Base-by-base conservation (phyloP, 345 rosid species). In the Eucalyptus urophylla region DNA sequence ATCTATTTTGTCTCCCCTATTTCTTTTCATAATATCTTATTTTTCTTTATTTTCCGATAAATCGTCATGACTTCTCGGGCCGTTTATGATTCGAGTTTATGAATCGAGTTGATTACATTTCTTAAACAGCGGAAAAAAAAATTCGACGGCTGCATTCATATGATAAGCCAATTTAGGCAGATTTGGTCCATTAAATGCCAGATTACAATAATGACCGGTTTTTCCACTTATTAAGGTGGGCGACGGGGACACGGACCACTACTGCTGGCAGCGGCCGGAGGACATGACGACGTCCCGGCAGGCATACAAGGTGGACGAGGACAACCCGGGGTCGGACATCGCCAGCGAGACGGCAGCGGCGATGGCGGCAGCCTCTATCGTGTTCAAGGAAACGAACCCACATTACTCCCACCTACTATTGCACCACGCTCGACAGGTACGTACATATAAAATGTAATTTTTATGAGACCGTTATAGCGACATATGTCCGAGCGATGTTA, bases 241-340 rank as follows among this genome's bases (percentile, higher is more conserved):
- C 19, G 98, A 97, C 50, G 98, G 99, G 53, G 93, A 93, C 65
- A 95, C 98, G 21, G 99, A 97, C 67, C 99, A 97, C 87, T 95
- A 95, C 86, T 97, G 99, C 76, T 97, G 99, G 99, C 99, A 97
- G 91, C 92, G 98, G 87, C 98, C 98, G n/a, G 99, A 97, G 91
- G 99, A 97, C 93, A 97, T 97, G 99, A 95, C 96, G 14, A 97
- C 98, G 1, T 92, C 97, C 2, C 87, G 98, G 54, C 94, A 72
- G 51, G 99, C 96, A 14, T 95, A 93, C 90, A 96, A 93, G 87
- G 93, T 97, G 49, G 98, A 97, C 12, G 92, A 94, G 87, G 91
- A 91, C 14, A 95, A 94, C 90, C 99, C 99, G 0, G 99, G 99
- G 8, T 97, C 99, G 0, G 99, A 97, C 11, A 93, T 97, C 2